Evolutionary conservation across 768 basidiomycete species (phyloP), one percentile per base, ranked within the genome.

Genomic region (Psilocybe cyanescens): DNA sequence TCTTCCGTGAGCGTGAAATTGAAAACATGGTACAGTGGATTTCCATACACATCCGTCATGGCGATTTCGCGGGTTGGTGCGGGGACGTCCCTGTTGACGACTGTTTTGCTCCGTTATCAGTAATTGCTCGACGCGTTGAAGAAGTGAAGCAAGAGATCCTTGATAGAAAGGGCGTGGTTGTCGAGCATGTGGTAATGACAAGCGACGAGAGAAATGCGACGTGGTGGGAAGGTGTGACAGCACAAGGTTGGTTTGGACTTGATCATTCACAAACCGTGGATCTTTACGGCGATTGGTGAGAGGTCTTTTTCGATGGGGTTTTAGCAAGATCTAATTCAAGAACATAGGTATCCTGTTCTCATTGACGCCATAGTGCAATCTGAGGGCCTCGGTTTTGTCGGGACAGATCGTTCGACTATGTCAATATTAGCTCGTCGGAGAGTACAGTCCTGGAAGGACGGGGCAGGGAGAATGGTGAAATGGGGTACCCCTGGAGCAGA

Each of bases 301-400:
- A 67, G 41, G 7, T 44, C 30, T 16, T 9, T 37, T 46, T 53
- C 48, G 3, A 56, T 16, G 50, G 50, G 41, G 31, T 47, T 19
- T 31, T 37, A 35, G 45, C 46, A 12, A 58, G 55, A 59, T 24
- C 39, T 59, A 31, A 59, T 16, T 31, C 8, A 52, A 55, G 53
- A 50, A 17, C 44, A 19, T 65, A 89, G 89, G 88, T 88, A 90
- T 71, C 87, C 89, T 11, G 75, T 89, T n/a, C 73, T 92, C 53
- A 81, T 92, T 54, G 90, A 92, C 67, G 88, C 89, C 3, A 86
- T 84, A 8, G 83, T 91, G 59, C 91, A 92, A 67, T 88, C 88
- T 0, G 75, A 74, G 41, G 90, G 86, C 19, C 70, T 78, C 9
- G 91, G 89, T 1, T 88, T 92, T 67, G 83, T 93, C 12, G 91